Base-by-base conservation (phyloP, 1,284 basidiomycete species). In the Earliella scabrosa region DNA sequence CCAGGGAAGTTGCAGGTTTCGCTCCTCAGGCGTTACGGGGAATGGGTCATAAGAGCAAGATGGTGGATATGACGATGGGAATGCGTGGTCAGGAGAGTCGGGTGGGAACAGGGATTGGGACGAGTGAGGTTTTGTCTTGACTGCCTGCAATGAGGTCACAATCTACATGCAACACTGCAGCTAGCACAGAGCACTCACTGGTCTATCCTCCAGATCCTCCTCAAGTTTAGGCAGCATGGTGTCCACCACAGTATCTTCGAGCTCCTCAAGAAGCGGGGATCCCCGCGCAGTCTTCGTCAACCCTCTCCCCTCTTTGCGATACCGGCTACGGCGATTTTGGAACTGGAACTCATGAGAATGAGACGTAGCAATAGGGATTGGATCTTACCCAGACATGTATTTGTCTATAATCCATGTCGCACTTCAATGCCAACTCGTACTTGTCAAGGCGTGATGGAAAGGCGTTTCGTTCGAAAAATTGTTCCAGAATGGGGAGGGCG, bases 321-420 rank as follows among this genome's bases (percentile, higher is more conserved):
- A 63, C 1, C 79, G 75, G 45, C 70, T 75, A 0, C 80, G 71
- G 14, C 75, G 74, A 39, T 82, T 82, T 63, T 82, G 80, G 48
- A 79, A 79, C 77, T 79, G 29, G 13, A n/a, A 45, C 2, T n/a
- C 20, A 13, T 31, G 29, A 13, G 29, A 31, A 31, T 31, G 29
- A 31, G 29, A 31, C 29, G 29, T 13, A 13, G 29, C 29, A 7
- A 23, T 1, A 14, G 20, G 36, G 14, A 40, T 7, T 13, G 46
- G 3, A 63, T n/a, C 74, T 6, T 31, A 84, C 83, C 84, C 86
- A 88, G 24, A 84, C 78, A 59, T 82, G 77, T 1, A 88, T 82
- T 61, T 88, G 85, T 1, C 75, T 65, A 1, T 71, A 71, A 0
- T 76, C 65, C 83, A 87, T 85, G 2, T 72, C 66, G 0, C 77